Evolutionary conservation across 768 basidiomycete species (phyloP).

Genomic region (Hypholoma sublateritium): DNA sequence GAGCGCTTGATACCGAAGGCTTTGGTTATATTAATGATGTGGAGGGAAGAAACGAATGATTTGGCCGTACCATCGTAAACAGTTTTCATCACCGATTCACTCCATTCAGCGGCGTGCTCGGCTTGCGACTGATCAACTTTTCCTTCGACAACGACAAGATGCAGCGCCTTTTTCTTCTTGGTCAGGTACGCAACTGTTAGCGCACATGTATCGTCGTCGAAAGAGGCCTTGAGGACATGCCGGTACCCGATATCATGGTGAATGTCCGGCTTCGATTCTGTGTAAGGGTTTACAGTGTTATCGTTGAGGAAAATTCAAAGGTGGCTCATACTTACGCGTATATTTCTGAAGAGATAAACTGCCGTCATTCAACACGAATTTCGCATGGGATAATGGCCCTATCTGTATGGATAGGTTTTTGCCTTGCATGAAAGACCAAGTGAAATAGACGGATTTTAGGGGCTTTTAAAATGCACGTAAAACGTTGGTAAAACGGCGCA

Average conservation of each 20-base stretch:
- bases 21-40: slow-evolving; percentile 6
- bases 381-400: slow-evolving; percentile 3
- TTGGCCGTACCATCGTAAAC: slow-evolving; percentile 60
- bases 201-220: slow-evolving; percentile 27
- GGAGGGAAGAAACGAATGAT: neutral
- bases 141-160: slow-evolving; percentile 45
- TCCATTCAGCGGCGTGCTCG: slow-evolving; percentile 48
- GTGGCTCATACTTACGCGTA: slow-evolving; percentile 11
- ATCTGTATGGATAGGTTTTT: slow-evolving; percentile 11
- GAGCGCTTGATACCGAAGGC: slow-evolving; percentile 51
- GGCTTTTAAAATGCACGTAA: neutral
- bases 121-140: slow-evolving; percentile 27
- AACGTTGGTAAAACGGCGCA: neutral
- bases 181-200: slow-evolving; percentile 55
- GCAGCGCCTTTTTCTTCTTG: slow-evolving; percentile 39
- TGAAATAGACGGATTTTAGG: neutral
- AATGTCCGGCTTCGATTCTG: slow-evolving; percentile 10
- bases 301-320: neutral
- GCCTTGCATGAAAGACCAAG: neutral
- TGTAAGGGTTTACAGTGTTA: neutral
- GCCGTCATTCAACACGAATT: slow-evolving; percentile 13
- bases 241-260: slow-evolving; percentile 37
- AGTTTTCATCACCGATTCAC: slow-evolving; percentile 47
- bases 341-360: slow-evolving; percentile 12
- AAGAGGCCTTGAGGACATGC: slow-evolving; percentile 56